Evolutionary conservation across 768 basidiomycete genomes (phyloP).

Genomic region (Pisolithus marmoratus): DNA sequence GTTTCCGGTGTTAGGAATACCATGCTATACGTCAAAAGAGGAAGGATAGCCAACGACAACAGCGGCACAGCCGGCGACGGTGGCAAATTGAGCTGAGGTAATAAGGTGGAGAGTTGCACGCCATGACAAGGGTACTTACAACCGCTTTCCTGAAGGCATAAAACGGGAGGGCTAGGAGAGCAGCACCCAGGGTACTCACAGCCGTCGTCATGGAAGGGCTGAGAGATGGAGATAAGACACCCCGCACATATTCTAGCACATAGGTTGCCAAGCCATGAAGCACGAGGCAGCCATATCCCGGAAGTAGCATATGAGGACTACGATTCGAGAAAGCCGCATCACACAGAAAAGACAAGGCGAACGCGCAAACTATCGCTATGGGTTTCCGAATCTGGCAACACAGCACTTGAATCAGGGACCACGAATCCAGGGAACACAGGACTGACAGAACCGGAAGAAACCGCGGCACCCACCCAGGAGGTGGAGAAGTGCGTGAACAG

Average conservation of each 20-base stretch:
- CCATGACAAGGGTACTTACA: conserved; percentile 34
- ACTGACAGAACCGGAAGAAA: conserved; percentile 45
- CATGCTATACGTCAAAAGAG: conserved; percentile 55
- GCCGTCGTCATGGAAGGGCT: conserved; percentile 52
- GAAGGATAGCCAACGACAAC: conserved; percentile 51
- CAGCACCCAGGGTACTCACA: conserved; percentile 56
- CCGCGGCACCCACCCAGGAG: conserved; percentile 55
- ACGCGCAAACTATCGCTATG: conserved; percentile 40
- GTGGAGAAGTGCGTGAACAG: conserved; percentile 66
- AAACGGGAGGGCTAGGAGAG: conserved; percentile 56
- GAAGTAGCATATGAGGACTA: conserved; percentile 37
- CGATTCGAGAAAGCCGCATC: conserved; percentile 43
- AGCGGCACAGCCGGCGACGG: conserved; percentile 50
- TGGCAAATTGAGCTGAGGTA: conserved; percentile 43
- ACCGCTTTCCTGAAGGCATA: conserved; percentile 56
- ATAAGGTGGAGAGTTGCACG: conserved; percentile 5
- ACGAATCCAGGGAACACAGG: neutral
- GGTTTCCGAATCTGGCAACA: conserved; percentile 44
- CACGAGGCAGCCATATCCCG: conserved; percentile 62
- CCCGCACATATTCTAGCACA: conserved; percentile 57
- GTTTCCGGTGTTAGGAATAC: conserved; percentile 57
- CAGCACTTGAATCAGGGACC: conserved; percentile 2
- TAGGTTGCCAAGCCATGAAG: conserved; percentile 55
- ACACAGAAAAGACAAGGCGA: conserved; percentile 50
- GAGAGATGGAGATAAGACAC: conserved; percentile 51